Evolutionary conservation across 139 green algal genomes (phyloP).

Genomic region (Micromonas commoda): DNA sequence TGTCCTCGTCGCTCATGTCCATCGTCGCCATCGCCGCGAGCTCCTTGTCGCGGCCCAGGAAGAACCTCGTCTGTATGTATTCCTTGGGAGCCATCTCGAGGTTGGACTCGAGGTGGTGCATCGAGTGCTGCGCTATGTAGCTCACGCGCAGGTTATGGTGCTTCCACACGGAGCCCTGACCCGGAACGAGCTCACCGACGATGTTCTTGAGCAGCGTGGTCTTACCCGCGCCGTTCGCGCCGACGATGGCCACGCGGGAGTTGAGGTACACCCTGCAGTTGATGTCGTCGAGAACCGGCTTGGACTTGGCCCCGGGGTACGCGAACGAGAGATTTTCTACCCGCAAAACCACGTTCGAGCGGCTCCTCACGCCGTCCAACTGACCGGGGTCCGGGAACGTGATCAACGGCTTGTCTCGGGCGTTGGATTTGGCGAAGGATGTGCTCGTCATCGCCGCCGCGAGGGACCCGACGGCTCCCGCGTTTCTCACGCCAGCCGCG

Average conservation of each 20-base stretch:
- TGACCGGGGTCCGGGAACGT: slow-evolving; percentile 19
- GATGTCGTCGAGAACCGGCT: slow-evolving; percentile 22
- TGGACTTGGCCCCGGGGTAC: slow-evolving; percentile 6
- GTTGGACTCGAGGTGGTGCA: slow-evolving; percentile 26
- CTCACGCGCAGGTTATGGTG: slow-evolving; percentile 30
- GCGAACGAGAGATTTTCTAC: slow-evolving; percentile 21
- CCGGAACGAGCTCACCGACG: slow-evolving; percentile 27
- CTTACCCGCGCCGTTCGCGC: slow-evolving; percentile 41
- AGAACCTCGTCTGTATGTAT: slow-evolving; percentile 31
- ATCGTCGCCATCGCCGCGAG: slow-evolving; percentile 28
- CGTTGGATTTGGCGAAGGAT: background rate
- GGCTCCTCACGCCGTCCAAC: slow-evolving; percentile 30
- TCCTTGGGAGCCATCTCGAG: slow-evolving; percentile 24
- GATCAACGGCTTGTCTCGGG: background rate
- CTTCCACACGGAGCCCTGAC: slow-evolving; percentile 22
- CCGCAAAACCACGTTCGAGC: slow-evolving; percentile 16
- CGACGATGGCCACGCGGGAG: slow-evolving; percentile 31
- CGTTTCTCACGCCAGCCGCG: background rate
- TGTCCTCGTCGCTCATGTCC: slow-evolving; percentile 29
- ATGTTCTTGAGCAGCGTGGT: slow-evolving; percentile 39
- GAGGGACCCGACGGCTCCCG: background rate
- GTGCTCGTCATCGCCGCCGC: background rate
- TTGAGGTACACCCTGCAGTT: slow-evolving; percentile 13
- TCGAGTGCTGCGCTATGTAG: slow-evolving; percentile 33
- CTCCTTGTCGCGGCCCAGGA: slow-evolving; percentile 21